Base-by-base conservation (phyloP, 495 filamentous ascomycete species). In the Trichoderma erinaceum region DNA sequence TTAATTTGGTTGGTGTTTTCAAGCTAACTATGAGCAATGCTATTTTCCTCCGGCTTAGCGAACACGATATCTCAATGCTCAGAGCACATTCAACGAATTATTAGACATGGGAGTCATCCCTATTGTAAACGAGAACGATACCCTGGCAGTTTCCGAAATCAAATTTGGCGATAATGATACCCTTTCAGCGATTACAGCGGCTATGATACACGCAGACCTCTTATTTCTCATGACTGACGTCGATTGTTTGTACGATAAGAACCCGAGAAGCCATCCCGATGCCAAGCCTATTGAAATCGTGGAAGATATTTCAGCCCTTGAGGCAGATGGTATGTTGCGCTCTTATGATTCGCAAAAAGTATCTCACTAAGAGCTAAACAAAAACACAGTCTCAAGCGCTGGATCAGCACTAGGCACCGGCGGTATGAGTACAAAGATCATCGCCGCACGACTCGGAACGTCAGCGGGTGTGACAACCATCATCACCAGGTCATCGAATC, bases 81-180 rank as follows among this genome's bases (percentile, higher is more conserved):
- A 96, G 78, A 97, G 96, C 73, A 97, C 95, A 1, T 89, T 99
- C 70, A 81, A 85, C 44, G 92, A 97, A 77, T 83, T 99, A 25
- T 82, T 99, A 43, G 87, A 91, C 69, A 97, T 97, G 95, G 92
- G 92, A 0, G 93, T 97, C 15, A 95, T 99, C 69, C 96, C 95
- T 3, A 97, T 99, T 70, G 95, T 99, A 68, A 99, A 99, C 72
- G 95, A 99, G 77, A 99, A 99, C 76, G 95, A 99, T 77, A 99
- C 96, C 7, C 79, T 99, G 58, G 91, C 93, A 52, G 95, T 99
- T 73, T 89, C 94, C 61, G 95, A 99, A 86, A 98, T 99, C 76
- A 98, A 98, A 85, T 99, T 99, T 73, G 95, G 95, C 69, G 95
- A 99, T 80, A 99, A 99, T 72, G 95, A 99, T 78, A 99, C 95